phyloP scores from a whole-genome alignment of 495 filamentous ascomycete species.

The Penicillium cosmopolitanum region DNA sequence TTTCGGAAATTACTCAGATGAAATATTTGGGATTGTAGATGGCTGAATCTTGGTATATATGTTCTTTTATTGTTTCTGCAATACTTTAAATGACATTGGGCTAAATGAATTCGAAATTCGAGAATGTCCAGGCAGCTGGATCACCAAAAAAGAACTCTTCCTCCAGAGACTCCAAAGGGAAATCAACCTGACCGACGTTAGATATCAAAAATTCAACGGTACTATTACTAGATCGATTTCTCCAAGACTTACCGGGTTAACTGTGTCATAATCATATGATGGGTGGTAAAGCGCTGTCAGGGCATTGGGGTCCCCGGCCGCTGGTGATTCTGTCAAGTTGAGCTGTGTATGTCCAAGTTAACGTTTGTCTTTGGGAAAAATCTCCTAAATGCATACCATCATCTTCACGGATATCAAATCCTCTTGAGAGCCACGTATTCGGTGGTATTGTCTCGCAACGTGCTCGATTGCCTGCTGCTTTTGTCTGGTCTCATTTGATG shows the following conservation, averaged over 20 bases:
- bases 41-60: no score
- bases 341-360: background rate
- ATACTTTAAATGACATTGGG: no score
- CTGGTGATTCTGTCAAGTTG: background rate
- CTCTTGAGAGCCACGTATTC: slow-evolving; percentile 25
- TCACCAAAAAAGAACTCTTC: slow-evolving; percentile 25
- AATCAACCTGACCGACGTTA: background rate
- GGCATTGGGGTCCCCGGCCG: background rate
- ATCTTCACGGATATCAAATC: slow-evolving; percentile 21
- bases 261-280: background rate
- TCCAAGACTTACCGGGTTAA: background rate
- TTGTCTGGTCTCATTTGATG: slow-evolving; percentile 12
- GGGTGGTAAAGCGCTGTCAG: background rate
- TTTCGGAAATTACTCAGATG: no score
- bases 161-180: slow-evolving; percentile 8
- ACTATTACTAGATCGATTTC: background rate
- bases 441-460: slow-evolving; percentile 28
- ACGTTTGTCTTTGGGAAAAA: no score
- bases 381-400: background rate
- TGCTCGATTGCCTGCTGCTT: slow-evolving; percentile 27
- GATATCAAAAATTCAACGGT: background rate
- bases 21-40: no score
- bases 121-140: slow-evolving; percentile 31
- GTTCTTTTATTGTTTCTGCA: no score
- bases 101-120: slow-evolving; percentile 3